These are phyloP conservation scores for Garcia nutans DNA, from an alignment of 345 rosid species.

Conservation along the genomic window DNA sequence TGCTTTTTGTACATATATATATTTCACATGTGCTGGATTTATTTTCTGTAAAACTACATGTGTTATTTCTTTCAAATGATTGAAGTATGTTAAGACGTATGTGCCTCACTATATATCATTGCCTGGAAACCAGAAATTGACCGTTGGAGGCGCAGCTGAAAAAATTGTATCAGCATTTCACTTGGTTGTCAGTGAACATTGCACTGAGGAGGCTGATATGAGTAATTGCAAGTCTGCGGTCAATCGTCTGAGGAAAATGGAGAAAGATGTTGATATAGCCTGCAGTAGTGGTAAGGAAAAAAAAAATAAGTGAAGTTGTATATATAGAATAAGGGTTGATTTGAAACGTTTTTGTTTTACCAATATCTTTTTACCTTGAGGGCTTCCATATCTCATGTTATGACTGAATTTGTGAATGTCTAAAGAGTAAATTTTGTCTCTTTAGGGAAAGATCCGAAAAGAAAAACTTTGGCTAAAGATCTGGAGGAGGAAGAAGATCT, in stretches of 20 bases:
- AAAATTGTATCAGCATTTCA: constrained; percentile 90
- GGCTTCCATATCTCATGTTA: constrained; percentile 8
- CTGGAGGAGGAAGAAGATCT: constrained; percentile 71
- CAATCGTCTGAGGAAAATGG: constrained; percentile 75
- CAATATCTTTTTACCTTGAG: background rate
- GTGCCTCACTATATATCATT: background rate
- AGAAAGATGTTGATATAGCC: constrained; percentile 65
- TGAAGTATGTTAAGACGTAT: background rate
- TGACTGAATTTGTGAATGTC: constrained; percentile 18
- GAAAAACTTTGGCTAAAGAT: constrained; percentile 58
- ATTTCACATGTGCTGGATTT: background rate
- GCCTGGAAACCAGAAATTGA: constrained; percentile 53
- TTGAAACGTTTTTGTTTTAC: background rate
- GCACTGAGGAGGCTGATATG: constrained; percentile 85
- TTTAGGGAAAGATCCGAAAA: constrained; percentile 63
- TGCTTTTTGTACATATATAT: background rate
- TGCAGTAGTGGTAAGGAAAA: constrained; percentile 52
- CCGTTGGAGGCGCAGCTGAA: constrained; percentile 78
- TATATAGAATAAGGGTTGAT: constrained; percentile 2
- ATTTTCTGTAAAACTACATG: background rate
- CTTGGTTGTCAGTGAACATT: constrained; percentile 61
- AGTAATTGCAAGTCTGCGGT: constrained; percentile 70
- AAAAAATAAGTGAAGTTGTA: background rate
- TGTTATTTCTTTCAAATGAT: background rate
- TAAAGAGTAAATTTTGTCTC: constrained; percentile 13